Evolutionary conservation across 257 asterid genomes (phyloP).

Genomic region (Jacaranda mimosifolia): DNA sequence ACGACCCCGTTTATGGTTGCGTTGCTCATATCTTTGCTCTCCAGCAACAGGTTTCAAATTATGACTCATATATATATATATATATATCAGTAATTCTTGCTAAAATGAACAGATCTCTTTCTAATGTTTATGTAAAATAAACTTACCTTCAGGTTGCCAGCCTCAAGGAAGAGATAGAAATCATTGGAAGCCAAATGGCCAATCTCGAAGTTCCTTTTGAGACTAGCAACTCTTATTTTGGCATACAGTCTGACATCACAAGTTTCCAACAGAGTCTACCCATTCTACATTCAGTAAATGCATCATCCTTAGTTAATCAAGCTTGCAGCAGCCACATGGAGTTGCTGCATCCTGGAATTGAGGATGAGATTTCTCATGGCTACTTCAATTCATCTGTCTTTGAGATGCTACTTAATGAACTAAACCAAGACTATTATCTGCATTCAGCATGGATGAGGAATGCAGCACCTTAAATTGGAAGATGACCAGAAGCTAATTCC

Average conservation of each 20-base stretch:
- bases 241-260: conserved; percentile 27
- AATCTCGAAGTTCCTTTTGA: conserved; percentile 30
- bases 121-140: background rate
- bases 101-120: conserved; percentile 3
- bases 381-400: conserved; percentile 25
- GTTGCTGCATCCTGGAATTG: conserved; percentile 29
- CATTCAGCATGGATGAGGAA: conserved; percentile 35
- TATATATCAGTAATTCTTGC: no score
- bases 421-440: conserved; percentile 37
- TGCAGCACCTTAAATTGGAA: conserved; percentile 28
- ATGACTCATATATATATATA: background rate
- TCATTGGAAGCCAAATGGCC: conserved; percentile 58
- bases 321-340: conserved; percentile 40
- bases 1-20: conserved; percentile 79
- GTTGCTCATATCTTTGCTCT: conserved; percentile 72
- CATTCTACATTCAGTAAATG: conserved; percentile 23
- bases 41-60: conserved; percentile 61
- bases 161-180: conserved; percentile 70
- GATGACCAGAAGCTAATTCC: background rate
- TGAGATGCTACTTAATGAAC: conserved; percentile 38
- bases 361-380: conserved; percentile 35
- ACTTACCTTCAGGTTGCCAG: conserved; percentile 60
- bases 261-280: conserved; percentile 27
- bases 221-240: conserved; percentile 18
- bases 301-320: conserved; percentile 13